Base-by-base conservation (phyloP, 2,329 filamentous ascomycete genomes). In the Leptographium lundbergii region DNA sequence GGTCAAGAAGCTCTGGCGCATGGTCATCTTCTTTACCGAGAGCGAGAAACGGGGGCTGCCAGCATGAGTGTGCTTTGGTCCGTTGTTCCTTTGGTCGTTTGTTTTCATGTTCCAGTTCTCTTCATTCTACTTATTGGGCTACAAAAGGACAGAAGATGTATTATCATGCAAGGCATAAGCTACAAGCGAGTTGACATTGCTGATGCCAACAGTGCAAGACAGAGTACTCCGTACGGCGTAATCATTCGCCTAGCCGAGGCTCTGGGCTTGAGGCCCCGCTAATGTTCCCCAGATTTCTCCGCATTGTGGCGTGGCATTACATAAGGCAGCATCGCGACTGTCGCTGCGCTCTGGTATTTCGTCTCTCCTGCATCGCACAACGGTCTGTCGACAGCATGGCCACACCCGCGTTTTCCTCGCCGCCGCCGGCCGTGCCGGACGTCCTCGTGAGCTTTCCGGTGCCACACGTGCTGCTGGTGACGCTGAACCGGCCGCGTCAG, bases 1-100 rank as follows among this genome's bases (percentile, higher is more conserved):
- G 65, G 91, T 97, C 56, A 95, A 90, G 81, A 97, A 96, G 75
- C 81, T 99, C 42, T 99, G 94, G 94, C 84, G 92, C 56, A 95
- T 97, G 90, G 85, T 96, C 60, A 95, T 97, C 67, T 97, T 96
- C 82, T 96, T 92, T 68, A 94, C 89, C 6, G 92, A 97, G 73
- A 89, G 87, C 68, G 92, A 96, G 79, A 95, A 94, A 76, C 79
- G 91, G 63, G 91, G 91, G 2, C 76, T 96, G 61, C 87, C 87
- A 24, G 82, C 84, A 56, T 89, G 32, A 32, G 17, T 42, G 17
- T 19, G 14, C 5, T 19, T 2, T 42, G 13, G 13, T 17, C 4
- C 17, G 13, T 17, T 45, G 3, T n/a, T 22, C 7, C 19, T 19
- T 42, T n/a, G n/a, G 3, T 42, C 32, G 6, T 34, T 42, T 3